Percentiles rank a stretch among this genome's conserved stretches.
Conservation (phyloP, 2,329 filamentous ascomycete species). For the Dryadomyces quercus-mongolicae region DNA sequence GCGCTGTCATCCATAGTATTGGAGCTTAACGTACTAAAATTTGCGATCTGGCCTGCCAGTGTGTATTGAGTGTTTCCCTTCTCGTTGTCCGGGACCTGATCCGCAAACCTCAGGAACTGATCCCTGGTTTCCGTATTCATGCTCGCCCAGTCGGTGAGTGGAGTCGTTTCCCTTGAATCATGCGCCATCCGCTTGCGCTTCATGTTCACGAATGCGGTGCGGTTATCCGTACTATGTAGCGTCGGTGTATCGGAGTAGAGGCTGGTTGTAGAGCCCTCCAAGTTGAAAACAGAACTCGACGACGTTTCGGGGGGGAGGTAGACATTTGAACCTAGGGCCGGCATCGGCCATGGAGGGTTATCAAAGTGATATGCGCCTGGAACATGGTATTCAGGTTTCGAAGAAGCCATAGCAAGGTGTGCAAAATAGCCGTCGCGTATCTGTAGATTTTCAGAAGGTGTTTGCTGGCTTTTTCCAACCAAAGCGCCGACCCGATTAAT, state of each 20-base stretch:
- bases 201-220: slow-evolving; percentile 10
- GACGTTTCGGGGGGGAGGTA: slow-evolving; percentile 20
- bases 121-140: slow-evolving; percentile 11
- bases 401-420: slow-evolving; percentile 16
- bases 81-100: background rate
- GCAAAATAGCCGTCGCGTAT: background rate
- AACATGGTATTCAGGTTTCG: slow-evolving; percentile 17
- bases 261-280: slow-evolving; percentile 24
- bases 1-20: slow-evolving; percentile 37
- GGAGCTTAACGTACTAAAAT: slow-evolving; percentile 22
- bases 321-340: slow-evolving; percentile 19
- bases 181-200: slow-evolving; percentile 32
- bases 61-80: slow-evolving; percentile 26
- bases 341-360: slow-evolving; percentile 9
- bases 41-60: slow-evolving; percentile 41
- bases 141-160: slow-evolving; percentile 19
- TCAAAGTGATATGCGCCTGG: slow-evolving; percentile 21
- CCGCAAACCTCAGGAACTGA: background rate
- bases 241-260: slow-evolving; percentile 23
- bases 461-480: background rate
- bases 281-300: slow-evolving; percentile 15
- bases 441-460: background rate
- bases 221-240: slow-evolving; percentile 12
- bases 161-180: slow-evolving; percentile 22
- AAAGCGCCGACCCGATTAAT: background rate